These are phyloP conservation scores for Heteromeles arbutifolia DNA, from an alignment of 306 rosid species.

Conservation along the genomic window DNA sequence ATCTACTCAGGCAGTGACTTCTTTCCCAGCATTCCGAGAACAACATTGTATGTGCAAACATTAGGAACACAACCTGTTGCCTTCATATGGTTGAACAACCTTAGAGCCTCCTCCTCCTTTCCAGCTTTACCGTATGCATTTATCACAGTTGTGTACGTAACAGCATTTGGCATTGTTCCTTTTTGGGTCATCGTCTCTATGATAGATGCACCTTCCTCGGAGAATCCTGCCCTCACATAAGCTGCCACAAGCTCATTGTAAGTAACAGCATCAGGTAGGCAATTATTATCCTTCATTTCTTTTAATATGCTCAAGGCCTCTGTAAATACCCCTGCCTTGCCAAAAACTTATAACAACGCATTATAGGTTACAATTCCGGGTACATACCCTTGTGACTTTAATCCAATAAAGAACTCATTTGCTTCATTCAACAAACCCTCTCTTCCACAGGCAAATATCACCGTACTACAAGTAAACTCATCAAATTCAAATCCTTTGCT, in stretches of 20 bases:
- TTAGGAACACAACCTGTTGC: conserved; percentile 78
- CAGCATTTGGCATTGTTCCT: conserved; percentile 79
- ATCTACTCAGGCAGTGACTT: conserved; percentile 59
- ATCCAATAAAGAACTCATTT: conserved; percentile 54
- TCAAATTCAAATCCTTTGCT: conserved; percentile 61
- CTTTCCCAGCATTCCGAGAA: conserved; percentile 80
- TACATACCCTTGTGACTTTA: conserved; percentile 60
- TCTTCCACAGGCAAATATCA: conserved; percentile 87
- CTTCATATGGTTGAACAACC: conserved; percentile 76
- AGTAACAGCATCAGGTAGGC: conserved; percentile 68
- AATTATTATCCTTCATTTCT: conserved; percentile 79
- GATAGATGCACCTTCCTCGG: conserved; percentile 70
- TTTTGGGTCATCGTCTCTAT: conserved; percentile 64
- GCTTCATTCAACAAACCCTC: conserved; percentile 87
- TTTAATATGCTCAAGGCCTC: conserved; percentile 76
- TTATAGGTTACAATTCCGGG: conserved; percentile 87
- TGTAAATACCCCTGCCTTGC: conserved; percentile 73
- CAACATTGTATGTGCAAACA: conserved; percentile 67
- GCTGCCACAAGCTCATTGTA: conserved; percentile 90
- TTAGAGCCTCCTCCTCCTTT: conserved; percentile 64
- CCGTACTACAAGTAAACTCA: conserved; percentile 92
- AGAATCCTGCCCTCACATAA: conserved; percentile 86
- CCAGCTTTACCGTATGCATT: conserved; percentile 81
- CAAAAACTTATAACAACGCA: conserved; percentile 73
- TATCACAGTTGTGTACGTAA: conserved; percentile 81